A percentile compares a stretch with the other conserved stretches of the same genome.
These are phyloP conservation scores for Verticillium zaregamsianum DNA, from an alignment of 2,329 filamentous ascomycete species.

Conservation along the genomic window DNA sequence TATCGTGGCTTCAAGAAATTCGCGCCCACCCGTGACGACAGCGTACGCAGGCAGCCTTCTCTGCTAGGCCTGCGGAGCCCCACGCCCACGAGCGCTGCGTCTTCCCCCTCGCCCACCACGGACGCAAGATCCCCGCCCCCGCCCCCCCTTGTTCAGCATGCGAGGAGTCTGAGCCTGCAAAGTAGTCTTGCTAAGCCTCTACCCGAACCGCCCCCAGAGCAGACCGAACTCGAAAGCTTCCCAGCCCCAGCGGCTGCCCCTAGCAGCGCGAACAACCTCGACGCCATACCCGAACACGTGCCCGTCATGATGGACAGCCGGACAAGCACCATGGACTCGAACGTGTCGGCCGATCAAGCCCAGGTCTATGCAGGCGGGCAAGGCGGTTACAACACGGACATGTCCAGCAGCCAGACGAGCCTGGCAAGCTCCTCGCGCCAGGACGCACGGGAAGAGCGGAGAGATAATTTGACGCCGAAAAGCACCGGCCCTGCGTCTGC, in stretches of 20 bases:
- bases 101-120: constrained; percentile 22
- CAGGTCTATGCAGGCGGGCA: constrained; percentile 30
- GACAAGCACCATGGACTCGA: constrained; percentile 47
- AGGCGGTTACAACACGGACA: constrained; percentile 29
- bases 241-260: constrained; percentile 26
- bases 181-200: constrained; percentile 55
- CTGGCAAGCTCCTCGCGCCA: constrained; percentile 20
- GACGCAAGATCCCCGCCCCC: constrained; percentile 4
- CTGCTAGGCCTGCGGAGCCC: constrained; percentile 32
- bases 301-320: constrained; percentile 36
- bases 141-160: constrained; percentile 37
- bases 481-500: constrained; percentile 51
- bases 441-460: constrained; percentile 39
- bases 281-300: constrained; percentile 21
- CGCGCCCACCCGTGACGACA: constrained; percentile 38
- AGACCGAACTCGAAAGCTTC: neutral
- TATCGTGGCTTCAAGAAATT: constrained; percentile 48
- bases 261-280: constrained; percentile 24
- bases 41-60: constrained; percentile 40
- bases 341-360: constrained; percentile 22
- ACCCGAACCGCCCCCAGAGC: constrained; percentile 41
- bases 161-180: constrained; percentile 48
- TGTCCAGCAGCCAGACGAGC: constrained; percentile 22
- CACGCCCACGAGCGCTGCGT: constrained; percentile 17
- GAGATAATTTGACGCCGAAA: constrained; percentile 45